A percentile compares a stretch with the other conserved stretches of the same genome.
Conservation (phyloP, 352 stramenopile genomes). For the Phytophthora chlamydospora region DNA sequence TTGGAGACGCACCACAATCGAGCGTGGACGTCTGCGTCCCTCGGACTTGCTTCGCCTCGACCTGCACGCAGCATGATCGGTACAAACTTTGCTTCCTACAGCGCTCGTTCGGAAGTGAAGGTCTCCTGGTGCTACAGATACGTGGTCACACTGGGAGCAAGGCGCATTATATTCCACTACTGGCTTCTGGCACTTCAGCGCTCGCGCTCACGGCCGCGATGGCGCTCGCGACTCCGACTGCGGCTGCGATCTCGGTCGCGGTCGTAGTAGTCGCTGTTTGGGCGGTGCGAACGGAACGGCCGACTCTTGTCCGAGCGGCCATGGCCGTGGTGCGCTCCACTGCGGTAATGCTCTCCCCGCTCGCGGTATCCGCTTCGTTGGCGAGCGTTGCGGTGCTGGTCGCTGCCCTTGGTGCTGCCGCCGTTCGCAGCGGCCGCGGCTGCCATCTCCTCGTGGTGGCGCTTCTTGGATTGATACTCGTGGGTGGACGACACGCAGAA, state of each 20-base stretch:
- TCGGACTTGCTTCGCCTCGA: constrained; percentile 5
- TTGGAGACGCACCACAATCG: too few species aligned
- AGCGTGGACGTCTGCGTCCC: not conserved
- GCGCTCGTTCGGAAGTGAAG: too few species aligned
- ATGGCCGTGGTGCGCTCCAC: constrained; percentile 32
- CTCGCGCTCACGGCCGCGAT: constrained; percentile 34
- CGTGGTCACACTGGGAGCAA: too few species aligned
- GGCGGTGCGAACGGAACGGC: constrained; percentile 37
- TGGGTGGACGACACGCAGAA: constrained; percentile 85
- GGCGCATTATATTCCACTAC: too few species aligned
- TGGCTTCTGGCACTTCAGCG: constrained; percentile 7
- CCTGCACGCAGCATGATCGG: constrained; percentile 1
- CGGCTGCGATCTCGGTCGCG: constrained; percentile 43
- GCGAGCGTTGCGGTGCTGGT: constrained; percentile 38
- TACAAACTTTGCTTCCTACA: not conserved
- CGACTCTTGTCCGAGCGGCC: constrained; percentile 35
- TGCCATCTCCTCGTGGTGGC: constrained; percentile 76
- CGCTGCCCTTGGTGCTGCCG: constrained; percentile 26
- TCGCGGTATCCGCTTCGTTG: constrained; percentile 38
- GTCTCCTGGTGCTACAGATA: too few species aligned
- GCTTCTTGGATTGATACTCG: constrained; percentile 90
- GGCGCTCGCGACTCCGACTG: constrained; percentile 37
- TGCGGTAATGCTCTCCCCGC: constrained; percentile 41
- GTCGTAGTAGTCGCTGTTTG: constrained; percentile 47
- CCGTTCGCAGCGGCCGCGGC: constrained; percentile 39